These are phyloP conservation scores for Coffea canephora DNA, from an alignment of 257 asterid species.

Conservation along the genomic window DNA sequence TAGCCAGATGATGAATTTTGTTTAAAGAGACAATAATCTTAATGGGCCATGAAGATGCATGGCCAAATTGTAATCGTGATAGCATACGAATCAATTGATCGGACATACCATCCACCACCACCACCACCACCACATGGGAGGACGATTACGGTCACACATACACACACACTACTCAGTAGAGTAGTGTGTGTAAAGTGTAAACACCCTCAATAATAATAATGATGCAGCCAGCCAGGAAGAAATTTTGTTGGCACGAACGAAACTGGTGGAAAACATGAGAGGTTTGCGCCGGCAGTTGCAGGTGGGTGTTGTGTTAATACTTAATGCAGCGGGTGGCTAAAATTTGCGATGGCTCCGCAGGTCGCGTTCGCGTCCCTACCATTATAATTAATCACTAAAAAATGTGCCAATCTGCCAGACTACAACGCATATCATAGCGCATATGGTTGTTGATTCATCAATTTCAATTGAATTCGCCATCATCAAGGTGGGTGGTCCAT, in stretches of 20 bases:
- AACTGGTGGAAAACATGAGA: neutral
- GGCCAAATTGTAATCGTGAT: neutral
- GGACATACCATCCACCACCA: slow-evolving; percentile 7
- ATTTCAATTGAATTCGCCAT: neutral
- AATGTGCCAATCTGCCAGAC: neutral
- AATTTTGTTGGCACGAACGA: neutral
- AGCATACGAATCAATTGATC: neutral
- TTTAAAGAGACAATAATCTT: neutral
- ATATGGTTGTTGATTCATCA: neutral
- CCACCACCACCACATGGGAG: too few species aligned
- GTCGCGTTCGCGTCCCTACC: neutral
- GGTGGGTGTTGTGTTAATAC: too few species aligned
- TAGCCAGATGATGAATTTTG: neutral
- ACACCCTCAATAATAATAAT: neutral
- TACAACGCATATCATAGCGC: neutral
- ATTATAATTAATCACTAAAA: neutral
- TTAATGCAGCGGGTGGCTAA: too few species aligned
- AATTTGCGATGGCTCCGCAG: neutral
- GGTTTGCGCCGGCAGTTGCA: neutral
- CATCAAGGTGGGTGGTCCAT: neutral
- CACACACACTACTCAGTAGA: too few species aligned
- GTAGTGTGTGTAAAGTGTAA: too few species aligned
- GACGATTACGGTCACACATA: too few species aligned
- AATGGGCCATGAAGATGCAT: neutral
- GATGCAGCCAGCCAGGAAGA: neutral